Evolutionary conservation across 805 yeast genomes (phyloP), one percentile per base, ranked within the genome.

Genomic region (Saccharomyces eubayanus): DNA sequence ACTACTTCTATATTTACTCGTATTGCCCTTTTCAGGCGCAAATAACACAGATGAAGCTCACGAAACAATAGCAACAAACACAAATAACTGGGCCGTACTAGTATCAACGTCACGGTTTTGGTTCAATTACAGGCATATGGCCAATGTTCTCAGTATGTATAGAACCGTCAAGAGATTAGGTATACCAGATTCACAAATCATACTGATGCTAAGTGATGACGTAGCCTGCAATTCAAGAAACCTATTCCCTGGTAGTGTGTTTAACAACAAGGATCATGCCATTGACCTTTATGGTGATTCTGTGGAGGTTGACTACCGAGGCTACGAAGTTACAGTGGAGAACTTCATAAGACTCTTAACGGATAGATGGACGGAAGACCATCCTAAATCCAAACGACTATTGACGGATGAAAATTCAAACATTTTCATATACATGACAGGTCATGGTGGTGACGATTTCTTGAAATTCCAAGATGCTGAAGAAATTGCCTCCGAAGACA

Each of bases 91-190:
- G 85, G 82, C 99, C 0, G 98, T 94, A 4, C 73, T 94, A 47
- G 97, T 94, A 41, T 89, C 96, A 2, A 92, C 99, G 1, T 90
- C 97, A 11, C 75, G 98, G 55, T 94, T 94, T 72, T 94, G 99
- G 99, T 94, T 94, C 77, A 94, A 94, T 70, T 94, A 94, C 67
- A 78, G 99, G 67, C 99, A 94, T 70, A 89, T 92, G 89, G 98
- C 99, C 41, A 94, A 94, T 70, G 96, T 87, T 30, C 75, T 94
- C 60, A 86, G 96, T 66, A 84, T 94, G 81, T 94, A 94, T 74
- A 79, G 99, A 61, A 94, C 98, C 0, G 98, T 94, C 41, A 94
- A 92, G 71, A 77, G 99, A 62, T 72, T 94, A 51, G 99, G 99
- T 1, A 94, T 94, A 28, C 99, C 99, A 0, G 99, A 94, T 72